Base-by-base conservation (phyloP, 2,329 filamentous ascomycete genomes). In the Aspergillus sp. region DNA sequence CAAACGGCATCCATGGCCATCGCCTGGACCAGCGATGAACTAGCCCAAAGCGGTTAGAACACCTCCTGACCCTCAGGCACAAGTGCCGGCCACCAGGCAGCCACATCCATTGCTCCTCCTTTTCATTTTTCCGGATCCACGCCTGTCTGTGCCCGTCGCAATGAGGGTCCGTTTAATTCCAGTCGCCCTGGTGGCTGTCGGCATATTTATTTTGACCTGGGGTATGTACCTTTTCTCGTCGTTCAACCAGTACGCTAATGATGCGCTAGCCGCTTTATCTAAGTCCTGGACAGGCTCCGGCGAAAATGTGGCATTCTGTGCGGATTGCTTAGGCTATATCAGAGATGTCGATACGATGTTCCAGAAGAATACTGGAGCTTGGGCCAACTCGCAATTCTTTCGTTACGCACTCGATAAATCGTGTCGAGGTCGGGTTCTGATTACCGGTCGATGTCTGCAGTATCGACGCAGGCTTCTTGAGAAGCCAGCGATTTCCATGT, bases 251-350 rank as follows among this genome's bases (percentile, higher is more conserved):
- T 30, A 23, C 3, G 47, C 47, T 50, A 30, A 50, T n/a, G 25
- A 3, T 1, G 8, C 1, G 23, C 1, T n/a, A 50, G 47, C 47
- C 8, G 23, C 8, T 3, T n/a, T 50, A 13, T 27, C 30, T 5
- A 30, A 50, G 5, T 3, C 25, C 2, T 11, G 47, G 25, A 50
- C 3, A 17, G n/a, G 23, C 13, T n/a, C 25, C 7, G 21, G 23
- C 11, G 47, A n/a, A n/a, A 17, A 50, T n/a, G 30, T 56, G 10
- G 60, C 52, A 6, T 59, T 55, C 38, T 66, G 64, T 36, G 59
- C 62, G 6, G 61, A 62, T 36, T 66, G 64, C 50, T 47, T 66
- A 7, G 58, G 58, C 47, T 65, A 66, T 44, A 59, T 62, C n/a
- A 42, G 54, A 13, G 50, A 51, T 2, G 55, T 66, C 25, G 57